Base-by-base conservation (phyloP, 2,329 filamentous ascomycete species). In the Arachnopeziza araneosa region DNA sequence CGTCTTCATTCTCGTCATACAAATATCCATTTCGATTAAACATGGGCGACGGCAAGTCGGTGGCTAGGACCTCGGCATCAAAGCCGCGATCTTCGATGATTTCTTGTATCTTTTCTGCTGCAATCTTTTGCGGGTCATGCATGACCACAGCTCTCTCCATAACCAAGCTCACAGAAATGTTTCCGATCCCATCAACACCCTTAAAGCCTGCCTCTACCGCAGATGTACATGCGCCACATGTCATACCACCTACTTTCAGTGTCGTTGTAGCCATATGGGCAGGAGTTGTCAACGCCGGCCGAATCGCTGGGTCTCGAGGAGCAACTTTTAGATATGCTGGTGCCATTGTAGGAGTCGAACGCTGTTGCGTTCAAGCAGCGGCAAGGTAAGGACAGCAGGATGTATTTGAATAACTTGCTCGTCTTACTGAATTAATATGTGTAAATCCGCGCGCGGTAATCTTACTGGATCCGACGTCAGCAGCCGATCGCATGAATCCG, bases 141-240 rank as follows among this genome's bases (percentile, higher is more conserved):
- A 93, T 88, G 44, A 98, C 81, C 50, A 98, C 93, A n/a, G 93
- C 95, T 62, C 93, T 86, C 75, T 96, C 93, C 86, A 97, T 96
- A 59, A 97, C 89, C 68, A 99, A 79, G 73, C 91, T 96, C 69
- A 99, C 89, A 10, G 92, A 96, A 61, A 98, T 91, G 68, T 83
- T 91, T 64, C 89, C 90, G 10, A 95, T 86, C 58, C 95, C 93
- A 49, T 88, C 80, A 5, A 96, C 83, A 66, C 83, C 85, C 70
- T 91, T 89, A 77, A 99, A 96, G 66, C 90, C 95, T 61, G 88
- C 85, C 80, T 98, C 93, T 68, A 99, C 88, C n/a, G 95, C 88
- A 52, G 93, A 96, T 26, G 93, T 97, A 74, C 95, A 99, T 68
- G 93, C 89, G 72, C 93, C 93, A 77, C 95, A 99, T 65, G 86